A percentile compares a stretch with the other conserved stretches of the same genome.
These are phyloP conservation scores for Cyberlindnera suaveolens DNA, from an alignment of 805 yeast species.

Conservation along the genomic window DNA sequence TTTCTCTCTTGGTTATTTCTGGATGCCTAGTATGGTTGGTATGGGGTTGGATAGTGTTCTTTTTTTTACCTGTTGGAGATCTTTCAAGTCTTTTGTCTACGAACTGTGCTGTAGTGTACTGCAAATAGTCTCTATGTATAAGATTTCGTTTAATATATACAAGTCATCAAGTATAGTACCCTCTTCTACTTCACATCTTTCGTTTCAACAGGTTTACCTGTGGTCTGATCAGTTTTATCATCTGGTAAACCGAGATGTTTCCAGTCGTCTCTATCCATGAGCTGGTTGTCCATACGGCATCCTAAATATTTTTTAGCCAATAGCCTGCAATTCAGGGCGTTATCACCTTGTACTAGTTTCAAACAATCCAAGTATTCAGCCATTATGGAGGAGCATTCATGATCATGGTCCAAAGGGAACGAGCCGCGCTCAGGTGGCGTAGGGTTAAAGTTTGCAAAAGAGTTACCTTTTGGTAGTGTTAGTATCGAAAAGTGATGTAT, in stretches of 20 bases:
- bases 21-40: no score
- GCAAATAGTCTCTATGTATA: neutral
- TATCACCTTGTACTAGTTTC: conserved; percentile 68
- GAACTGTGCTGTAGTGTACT: neutral
- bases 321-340: conserved; percentile 85
- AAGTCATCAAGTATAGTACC: neutral
- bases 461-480: conserved; percentile 29
- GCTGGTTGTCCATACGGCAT: conserved; percentile 81
- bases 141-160: neutral
- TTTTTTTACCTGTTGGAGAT: no score
- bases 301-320: conserved; percentile 76
- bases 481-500: neutral
- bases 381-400: conserved; percentile 78
- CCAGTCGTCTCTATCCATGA: conserved; percentile 59
- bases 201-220: neutral
- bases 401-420: conserved; percentile 86
- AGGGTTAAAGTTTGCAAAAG: conserved; percentile 53
- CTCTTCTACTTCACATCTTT: neutral
- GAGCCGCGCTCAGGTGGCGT: conserved; percentile 97
- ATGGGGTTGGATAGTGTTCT: no score
- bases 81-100: no score
- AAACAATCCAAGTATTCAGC: conserved; percentile 69
- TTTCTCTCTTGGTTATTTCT: no score
- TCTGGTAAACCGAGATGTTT: conserved; percentile 55
- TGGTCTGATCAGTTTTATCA: conserved; percentile 29